phyloP scores from a whole-genome alignment of 202 grass and related monocot species.

The Zoysia matrella region DNA sequence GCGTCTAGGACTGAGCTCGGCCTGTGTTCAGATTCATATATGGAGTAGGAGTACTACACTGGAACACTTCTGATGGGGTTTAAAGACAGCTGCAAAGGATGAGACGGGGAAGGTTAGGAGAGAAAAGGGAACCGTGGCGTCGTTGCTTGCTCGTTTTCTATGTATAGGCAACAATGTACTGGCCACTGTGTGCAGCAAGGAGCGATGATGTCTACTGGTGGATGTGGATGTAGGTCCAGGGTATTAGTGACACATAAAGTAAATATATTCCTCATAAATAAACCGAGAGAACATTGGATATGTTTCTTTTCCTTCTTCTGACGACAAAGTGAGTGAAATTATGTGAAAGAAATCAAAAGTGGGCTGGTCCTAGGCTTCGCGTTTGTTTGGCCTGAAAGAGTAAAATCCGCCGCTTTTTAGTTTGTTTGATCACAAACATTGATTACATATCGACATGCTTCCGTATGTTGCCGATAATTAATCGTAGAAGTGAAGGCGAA shows the following conservation, averaged over 20 bases:
- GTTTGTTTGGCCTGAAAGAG: slow-evolving; percentile 8
- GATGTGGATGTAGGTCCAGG: neutral
- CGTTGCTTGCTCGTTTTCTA: slow-evolving; percentile 29
- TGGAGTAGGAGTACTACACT: neutral
- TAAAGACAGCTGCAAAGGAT: slow-evolving; percentile 11
- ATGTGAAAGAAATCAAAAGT: slow-evolving; percentile 25
- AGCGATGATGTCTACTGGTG: neutral
- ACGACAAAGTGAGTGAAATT: slow-evolving; percentile 2
- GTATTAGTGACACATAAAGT: slow-evolving; percentile 8
- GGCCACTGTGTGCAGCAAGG: slow-evolving; percentile 13
- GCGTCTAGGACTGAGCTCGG: neutral
- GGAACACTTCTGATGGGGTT: slow-evolving; percentile 1
- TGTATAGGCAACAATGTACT: slow-evolving; percentile 32
- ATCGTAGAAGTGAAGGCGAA: too few relatives aligned
- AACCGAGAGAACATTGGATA: neutral
- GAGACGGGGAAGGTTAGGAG: slow-evolving; percentile 4
- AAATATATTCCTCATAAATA: too few relatives aligned
- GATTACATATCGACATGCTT: too few relatives aligned
- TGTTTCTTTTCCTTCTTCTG: neutral
- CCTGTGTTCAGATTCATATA: slow-evolving; percentile 32
- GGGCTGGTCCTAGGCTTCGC: neutral
- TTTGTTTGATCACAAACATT: slow-evolving; percentile 4
- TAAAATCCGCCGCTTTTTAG: neutral
- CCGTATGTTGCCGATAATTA: too few relatives aligned
- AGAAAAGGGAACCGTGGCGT: slow-evolving; percentile 19